Evolutionary conservation across 495 filamentous ascomycete species (phyloP), one percentile per base, ranked within the genome.

Genomic region (Rhizodiscina lignyota): DNA sequence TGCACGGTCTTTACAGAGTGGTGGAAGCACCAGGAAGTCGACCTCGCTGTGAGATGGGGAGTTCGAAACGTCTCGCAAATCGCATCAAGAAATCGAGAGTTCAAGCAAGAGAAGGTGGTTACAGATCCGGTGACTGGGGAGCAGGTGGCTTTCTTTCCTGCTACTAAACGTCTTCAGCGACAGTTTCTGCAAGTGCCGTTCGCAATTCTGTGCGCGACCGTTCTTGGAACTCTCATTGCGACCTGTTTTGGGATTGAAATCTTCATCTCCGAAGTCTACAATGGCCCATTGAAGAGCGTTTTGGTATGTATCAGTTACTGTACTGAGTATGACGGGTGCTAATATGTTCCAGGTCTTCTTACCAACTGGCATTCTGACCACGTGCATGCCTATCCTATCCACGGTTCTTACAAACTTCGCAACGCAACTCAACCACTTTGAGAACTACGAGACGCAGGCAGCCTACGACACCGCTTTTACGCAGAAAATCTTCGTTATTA

Each of bases 201-300:
- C 56, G 85, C 86, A 0, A 43, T 91, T 24, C 62, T 73, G 3
- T 77, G 83, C 17, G 60, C 70, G 5, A 40, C 67, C 6, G 65
- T 78, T 1, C 62, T 97, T 3, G 89, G 86, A 0, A 67, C 71
- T 2, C 63, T 96, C 33, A 94, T 94, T 47, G 76, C 77, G 0
- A 74, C 72, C 18, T 91, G 84, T 49, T 96, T 96, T 55, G 74
- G 74, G 0, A 93, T 97, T 51, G 89, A 97, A 53, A 82, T 97
- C 30, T 94, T 96, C 56, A 80, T 97, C 39, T 81, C 77, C 0
- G 85, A 97, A 56, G 70, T 97, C 23, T 97, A 97, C 52, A 75
- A 75, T 40, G 89, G 89, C 0, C 89, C 89, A 0, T 69, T 91
- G 34, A 92, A 97, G 57, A 62, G 63, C 17, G 71, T 87, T 36